Percentiles rank a stretch among this genome's conserved stretches.
Evolutionary conservation across 371 early-diverging fungal species (phyloP).

Genomic region (Mucor mucedo): DNA sequence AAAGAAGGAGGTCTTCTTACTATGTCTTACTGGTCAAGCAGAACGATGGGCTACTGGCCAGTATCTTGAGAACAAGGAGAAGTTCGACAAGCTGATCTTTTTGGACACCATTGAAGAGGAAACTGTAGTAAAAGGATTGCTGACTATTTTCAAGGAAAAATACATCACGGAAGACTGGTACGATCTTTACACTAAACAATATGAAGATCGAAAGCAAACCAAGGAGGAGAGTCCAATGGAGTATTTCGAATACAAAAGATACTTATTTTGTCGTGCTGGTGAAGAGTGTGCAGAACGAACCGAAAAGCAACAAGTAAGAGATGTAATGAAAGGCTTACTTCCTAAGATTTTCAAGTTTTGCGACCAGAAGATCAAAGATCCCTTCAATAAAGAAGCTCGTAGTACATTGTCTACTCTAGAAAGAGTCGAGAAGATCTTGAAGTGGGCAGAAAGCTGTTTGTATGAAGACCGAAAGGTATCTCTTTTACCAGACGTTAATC

Average conservation of each 20-base stretch:
- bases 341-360: neutral
- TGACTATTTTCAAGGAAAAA: neutral
- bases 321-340: neutral
- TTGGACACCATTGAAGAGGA: too few relatives aligned
- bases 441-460: neutral
- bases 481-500: too few relatives aligned
- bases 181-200: neutral
- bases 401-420: neutral
- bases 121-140: neutral
- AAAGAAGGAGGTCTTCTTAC: neutral
- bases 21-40: neutral
- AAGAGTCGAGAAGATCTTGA: neutral
- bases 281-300: neutral
- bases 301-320: neutral
- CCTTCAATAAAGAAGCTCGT: neutral
- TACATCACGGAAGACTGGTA: neutral
- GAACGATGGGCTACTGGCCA: neutral
- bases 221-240: neutral
- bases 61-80: too few relatives aligned
- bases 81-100: too few relatives aligned
- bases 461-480: neutral
- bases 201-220: neutral
- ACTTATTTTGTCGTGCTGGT: neutral
- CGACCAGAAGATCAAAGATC: neutral
- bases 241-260: neutral